Percentiles rank a stretch among this genome's conserved stretches.
These are phyloP conservation scores for Emericellopsis cladophorae DNA, from an alignment of 2,329 filamentous ascomycete species.

Conservation along the genomic window DNA sequence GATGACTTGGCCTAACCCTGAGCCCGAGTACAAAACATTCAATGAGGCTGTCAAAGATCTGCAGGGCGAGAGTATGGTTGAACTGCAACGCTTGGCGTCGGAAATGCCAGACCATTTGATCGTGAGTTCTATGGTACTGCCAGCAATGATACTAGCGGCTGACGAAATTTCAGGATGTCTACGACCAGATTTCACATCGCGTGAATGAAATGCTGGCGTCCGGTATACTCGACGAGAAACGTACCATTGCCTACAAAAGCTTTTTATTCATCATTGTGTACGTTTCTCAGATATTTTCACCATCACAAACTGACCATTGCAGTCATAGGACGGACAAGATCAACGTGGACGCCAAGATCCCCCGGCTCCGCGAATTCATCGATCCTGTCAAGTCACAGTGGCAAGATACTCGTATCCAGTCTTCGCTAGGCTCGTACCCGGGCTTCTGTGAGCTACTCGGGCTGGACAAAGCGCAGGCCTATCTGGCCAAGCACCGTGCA, in stretches of 20 bases:
- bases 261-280: slow-evolving; percentile 89
- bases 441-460: slow-evolving; percentile 72
- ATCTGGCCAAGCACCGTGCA: slow-evolving; percentile 61
- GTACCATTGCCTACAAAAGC: slow-evolving; percentile 74
- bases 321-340: slow-evolving; percentile 73
- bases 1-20: slow-evolving; percentile 63
- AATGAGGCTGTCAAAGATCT: slow-evolving; percentile 85
- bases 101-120: slow-evolving; percentile 87
- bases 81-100: slow-evolving; percentile 77
- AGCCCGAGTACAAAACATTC: slow-evolving; percentile 59
- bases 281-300: slow-evolving; percentile 10
- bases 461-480: slow-evolving; percentile 68
- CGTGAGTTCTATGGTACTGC: slow-evolving; percentile 25
- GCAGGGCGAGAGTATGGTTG: slow-evolving; percentile 71
- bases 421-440: slow-evolving; percentile 59
- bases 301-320: neutral
- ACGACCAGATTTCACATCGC: slow-evolving; percentile 73
- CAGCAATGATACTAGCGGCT: neutral
- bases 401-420: slow-evolving; percentile 57
- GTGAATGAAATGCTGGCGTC: slow-evolving; percentile 69
- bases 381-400: slow-evolving; percentile 72
- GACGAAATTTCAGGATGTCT: slow-evolving; percentile 49
- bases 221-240: slow-evolving; percentile 65
- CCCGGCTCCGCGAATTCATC: slow-evolving; percentile 64
- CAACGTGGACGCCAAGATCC: slow-evolving; percentile 55